phyloP scores from a whole-genome alignment of 371 early-diverging fungal genomes.

The Saksenaea oblongispora region DNA sequence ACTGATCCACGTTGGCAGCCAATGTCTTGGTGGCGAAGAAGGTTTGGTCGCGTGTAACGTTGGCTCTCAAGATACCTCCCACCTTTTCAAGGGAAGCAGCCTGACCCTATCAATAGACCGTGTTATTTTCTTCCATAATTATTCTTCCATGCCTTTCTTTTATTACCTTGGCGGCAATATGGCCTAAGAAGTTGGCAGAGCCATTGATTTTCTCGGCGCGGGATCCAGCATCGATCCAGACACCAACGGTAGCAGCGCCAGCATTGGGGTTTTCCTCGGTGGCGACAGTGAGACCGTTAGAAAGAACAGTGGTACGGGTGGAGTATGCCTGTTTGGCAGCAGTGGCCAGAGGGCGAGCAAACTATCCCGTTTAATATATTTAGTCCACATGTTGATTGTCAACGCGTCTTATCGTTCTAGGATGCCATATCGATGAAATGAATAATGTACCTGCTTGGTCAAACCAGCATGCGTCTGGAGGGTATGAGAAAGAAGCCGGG shows the following conservation, averaged over 20 bases:
- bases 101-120: slow-evolving; percentile 88
- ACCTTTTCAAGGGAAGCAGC: slow-evolving; percentile 73
- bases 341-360: slow-evolving; percentile 22
- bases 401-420: not conserved
- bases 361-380: slow-evolving; percentile 4
- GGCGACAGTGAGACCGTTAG: slow-evolving; percentile 92
- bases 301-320: slow-evolving; percentile 76
- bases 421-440: not conserved
- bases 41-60: slow-evolving; percentile 96
- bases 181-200: slow-evolving; percentile 94
- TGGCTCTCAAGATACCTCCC: slow-evolving; percentile 92
- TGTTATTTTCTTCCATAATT: slow-evolving; percentile 83
- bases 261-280: slow-evolving; percentile 86
- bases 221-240: slow-evolving; percentile 95
- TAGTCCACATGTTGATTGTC: not conserved
- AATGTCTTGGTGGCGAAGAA: slow-evolving; percentile 92
- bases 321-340: slow-evolving; percentile 20
- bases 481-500: slow-evolving; percentile 25
- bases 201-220: slow-evolving; percentile 92
- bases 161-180: slow-evolving; percentile 94
- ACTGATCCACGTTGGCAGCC: slow-evolving; percentile 70
- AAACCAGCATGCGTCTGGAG: slow-evolving; percentile 20
- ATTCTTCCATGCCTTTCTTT: slow-evolving; percentile 65
- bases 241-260: slow-evolving; percentile 95
- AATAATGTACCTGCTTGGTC: slow-evolving; percentile 23